Conservation (phyloP, 2,329 filamentous ascomycete species). For the Xylariales sp. region DNA sequence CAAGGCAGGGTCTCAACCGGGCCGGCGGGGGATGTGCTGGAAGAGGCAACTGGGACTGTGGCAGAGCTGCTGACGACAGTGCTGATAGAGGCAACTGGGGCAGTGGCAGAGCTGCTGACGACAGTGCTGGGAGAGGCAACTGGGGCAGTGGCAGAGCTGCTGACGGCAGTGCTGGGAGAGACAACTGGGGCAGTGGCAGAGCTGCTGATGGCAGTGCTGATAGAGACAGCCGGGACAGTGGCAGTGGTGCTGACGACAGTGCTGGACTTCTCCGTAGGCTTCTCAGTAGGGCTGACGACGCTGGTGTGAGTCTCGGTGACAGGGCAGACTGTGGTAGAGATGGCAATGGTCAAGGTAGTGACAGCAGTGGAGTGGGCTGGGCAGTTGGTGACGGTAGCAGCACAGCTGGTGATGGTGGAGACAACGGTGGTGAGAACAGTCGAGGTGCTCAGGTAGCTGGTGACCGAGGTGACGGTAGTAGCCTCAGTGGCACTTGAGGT, state of each 20-base stretch:
- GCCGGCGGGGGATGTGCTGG: conserved; percentile 24
- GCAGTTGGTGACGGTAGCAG: conserved; percentile 46
- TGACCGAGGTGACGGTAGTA: conserved; percentile 19
- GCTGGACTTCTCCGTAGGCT: conserved; percentile 8
- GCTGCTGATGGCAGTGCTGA: conserved; percentile 16
- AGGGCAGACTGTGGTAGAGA: conserved; percentile 58
- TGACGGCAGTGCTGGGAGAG: conserved; percentile 13
- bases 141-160: conserved; percentile 13
- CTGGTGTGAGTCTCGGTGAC: conserved; percentile 49
- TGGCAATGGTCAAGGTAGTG: conserved; percentile 48
- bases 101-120: background rate
- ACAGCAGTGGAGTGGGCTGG: conserved; percentile 38
- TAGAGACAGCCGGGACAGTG: no score
- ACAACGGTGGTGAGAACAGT: conserved; percentile 47
- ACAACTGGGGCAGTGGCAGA: conserved; percentile 26
- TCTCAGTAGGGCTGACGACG: conserved; percentile 16
- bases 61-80: conserved; percentile 21
- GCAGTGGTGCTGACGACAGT: conserved; percentile 5
- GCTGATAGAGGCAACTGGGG: no score
- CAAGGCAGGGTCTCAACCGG: conserved; percentile 46
- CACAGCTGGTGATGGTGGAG: conserved; percentile 49
- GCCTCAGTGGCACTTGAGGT: conserved; percentile 6
- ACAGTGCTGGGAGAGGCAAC: conserved; percentile 13
- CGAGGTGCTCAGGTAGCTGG: conserved; percentile 40
- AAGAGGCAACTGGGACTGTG: conserved; percentile 26